phyloP scores from a whole-genome alignment of 2,329 filamentous ascomycete species.

The Pseudocercospora ulei region DNA sequence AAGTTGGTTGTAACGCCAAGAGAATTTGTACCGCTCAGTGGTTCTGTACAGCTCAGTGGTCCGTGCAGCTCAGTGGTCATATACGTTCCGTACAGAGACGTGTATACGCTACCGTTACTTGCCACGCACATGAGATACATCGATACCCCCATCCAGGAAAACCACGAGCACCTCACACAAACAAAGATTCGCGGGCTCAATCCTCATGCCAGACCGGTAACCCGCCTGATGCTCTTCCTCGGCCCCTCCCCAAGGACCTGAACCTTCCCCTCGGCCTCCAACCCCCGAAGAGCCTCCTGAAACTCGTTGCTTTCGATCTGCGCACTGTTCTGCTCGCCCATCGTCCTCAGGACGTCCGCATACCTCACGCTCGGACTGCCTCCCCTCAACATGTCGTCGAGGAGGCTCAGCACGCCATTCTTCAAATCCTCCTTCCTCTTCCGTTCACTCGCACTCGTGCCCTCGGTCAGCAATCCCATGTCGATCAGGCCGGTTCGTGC shows the following conservation, averaged over 20 bases:
- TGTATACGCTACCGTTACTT: too few species aligned
- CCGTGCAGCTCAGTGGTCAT: too few species aligned
- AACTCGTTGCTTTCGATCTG: conserved; percentile 72
- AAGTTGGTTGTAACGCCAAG: too few species aligned
- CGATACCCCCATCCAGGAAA: too few species aligned
- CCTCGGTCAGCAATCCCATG: conserved; percentile 90
- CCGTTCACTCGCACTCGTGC: conserved; percentile 80
- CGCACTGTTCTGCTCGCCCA: conserved; percentile 60
- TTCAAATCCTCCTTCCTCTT: conserved; percentile 76
- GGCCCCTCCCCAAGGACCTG: conserved; percentile 76
- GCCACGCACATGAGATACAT: too few species aligned
- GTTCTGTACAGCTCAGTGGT: too few species aligned
- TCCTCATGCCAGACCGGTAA: conserved; percentile 46
- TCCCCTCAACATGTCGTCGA: conserved; percentile 68
- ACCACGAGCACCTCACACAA: too few species aligned
- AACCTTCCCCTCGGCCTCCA: conserved; percentile 78
- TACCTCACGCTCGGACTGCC: conserved; percentile 60
- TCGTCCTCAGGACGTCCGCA: conserved; percentile 62
- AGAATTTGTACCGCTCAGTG: too few species aligned
- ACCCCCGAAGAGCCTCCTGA: conserved; percentile 62
- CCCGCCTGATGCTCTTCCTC: conserved; percentile 68
- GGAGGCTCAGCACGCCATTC: conserved; percentile 58
- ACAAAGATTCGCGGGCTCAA: too few species aligned
- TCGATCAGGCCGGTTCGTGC: conserved; percentile 83
- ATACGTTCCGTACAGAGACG: too few species aligned